phyloP scores from a whole-genome alignment of 2,329 filamentous ascomycete genomes.

The Echinosphaeria canescens region DNA sequence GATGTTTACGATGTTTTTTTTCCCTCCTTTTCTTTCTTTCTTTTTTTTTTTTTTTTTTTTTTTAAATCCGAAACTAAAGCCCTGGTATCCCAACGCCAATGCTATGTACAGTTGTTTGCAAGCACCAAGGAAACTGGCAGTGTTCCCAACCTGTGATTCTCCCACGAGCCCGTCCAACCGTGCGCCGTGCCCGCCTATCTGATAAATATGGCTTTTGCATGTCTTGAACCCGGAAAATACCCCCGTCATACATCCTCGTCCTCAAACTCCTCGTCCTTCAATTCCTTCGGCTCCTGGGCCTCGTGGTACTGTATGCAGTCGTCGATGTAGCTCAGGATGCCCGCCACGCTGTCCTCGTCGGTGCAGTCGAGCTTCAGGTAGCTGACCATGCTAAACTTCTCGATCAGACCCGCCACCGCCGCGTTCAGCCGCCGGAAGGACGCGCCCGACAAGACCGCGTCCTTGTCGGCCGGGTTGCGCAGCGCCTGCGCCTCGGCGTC shows the following conservation, averaged over 20 bases:
- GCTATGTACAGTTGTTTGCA: slow-evolving; percentile 14
- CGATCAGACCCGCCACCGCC: slow-evolving; percentile 78
- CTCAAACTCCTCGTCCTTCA: slow-evolving; percentile 39
- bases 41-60: no score
- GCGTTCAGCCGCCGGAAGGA: slow-evolving; percentile 70
- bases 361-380: slow-evolving; percentile 80
- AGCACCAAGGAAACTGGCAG: not conserved
- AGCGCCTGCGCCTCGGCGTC: no score
- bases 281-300: slow-evolving; percentile 76
- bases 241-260: slow-evolving; percentile 11
- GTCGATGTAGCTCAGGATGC: slow-evolving; percentile 77
- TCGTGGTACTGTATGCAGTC: slow-evolving; percentile 89
- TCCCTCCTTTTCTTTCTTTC: not conserved
- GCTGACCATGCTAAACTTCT: slow-evolving; percentile 96
- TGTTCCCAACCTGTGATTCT: not conserved
- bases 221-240: not conserved
- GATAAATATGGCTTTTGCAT: not conserved
- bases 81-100: slow-evolving; percentile 14
- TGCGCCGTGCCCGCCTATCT: not conserved
- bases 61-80: slow-evolving; percentile 1
- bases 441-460: slow-evolving; percentile 56
- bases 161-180: not conserved
- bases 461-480: slow-evolving; percentile 41
- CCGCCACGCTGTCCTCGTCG: slow-evolving; percentile 76
- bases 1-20: not conserved